Percentiles rank a stretch among this genome's conserved stretches.
phyloP scores from a whole-genome alignment of 768 basidiomycete genomes.

The Podaxis rugospora region DNA sequence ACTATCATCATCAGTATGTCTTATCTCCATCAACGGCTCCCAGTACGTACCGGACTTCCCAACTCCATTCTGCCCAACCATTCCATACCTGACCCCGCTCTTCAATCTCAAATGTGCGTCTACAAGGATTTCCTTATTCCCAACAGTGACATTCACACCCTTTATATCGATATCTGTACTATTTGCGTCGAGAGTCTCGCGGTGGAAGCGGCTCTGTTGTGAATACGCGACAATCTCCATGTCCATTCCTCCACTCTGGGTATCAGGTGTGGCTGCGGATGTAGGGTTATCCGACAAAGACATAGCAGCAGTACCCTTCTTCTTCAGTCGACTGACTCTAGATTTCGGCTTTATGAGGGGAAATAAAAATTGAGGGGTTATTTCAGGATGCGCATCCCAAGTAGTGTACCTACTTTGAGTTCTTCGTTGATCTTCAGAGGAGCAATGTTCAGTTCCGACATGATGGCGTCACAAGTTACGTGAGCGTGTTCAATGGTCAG shows the following conservation, averaged over 20 bases:
- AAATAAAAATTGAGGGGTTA: background rate
- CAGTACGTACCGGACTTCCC: slow-evolving; percentile 44
- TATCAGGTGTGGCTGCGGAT: background rate
- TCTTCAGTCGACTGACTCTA: background rate
- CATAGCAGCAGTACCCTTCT: background rate
- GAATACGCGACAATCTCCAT: slow-evolving; percentile 35
- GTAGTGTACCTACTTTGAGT: background rate
- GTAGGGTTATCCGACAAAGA: background rate
- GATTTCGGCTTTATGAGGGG: background rate
- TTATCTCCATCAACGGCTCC: background rate
- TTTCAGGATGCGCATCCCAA: background rate
- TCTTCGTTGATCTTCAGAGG: background rate
- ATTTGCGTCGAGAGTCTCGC: slow-evolving; percentile 38
- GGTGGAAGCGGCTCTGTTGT: slow-evolving; percentile 46
- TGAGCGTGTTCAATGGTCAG: background rate
- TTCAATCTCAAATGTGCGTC: slow-evolving; percentile 52
- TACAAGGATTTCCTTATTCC: slow-evolving; percentile 44
- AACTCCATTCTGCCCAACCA: slow-evolving; percentile 53
- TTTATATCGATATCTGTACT: slow-evolving; percentile 47
- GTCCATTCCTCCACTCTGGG: slow-evolving; percentile 9
- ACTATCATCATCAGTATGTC: slow-evolving; percentile 13
- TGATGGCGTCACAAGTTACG: background rate
- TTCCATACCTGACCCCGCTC: slow-evolving; percentile 43
- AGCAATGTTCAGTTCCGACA: background rate
- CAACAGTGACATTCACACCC: slow-evolving; percentile 47